These are phyloP conservation scores for Arachis hypogaea DNA, from an alignment of 306 rosid species.

Conservation along the genomic window DNA sequence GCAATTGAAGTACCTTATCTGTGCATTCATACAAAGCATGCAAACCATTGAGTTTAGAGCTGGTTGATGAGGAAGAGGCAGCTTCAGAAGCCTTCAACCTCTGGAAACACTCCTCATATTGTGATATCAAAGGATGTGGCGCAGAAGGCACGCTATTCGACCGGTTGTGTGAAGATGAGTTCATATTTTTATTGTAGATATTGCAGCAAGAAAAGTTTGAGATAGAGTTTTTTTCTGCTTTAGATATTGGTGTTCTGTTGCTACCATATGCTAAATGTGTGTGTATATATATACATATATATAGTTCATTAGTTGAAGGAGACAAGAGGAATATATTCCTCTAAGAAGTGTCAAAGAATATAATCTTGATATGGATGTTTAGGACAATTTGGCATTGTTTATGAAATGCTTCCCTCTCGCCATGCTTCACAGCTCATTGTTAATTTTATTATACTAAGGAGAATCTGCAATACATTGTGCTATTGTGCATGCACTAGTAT, in stretches of 20 bases:
- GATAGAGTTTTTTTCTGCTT: background rate
- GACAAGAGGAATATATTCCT: slow-evolving; percentile 44
- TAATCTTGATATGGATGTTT: slow-evolving; percentile 28
- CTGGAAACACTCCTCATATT: slow-evolving; percentile 32
- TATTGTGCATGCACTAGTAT: slow-evolving; percentile 8
- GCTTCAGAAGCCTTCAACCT: slow-evolving; percentile 35
- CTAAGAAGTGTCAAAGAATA: slow-evolving; percentile 35
- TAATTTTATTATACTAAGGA: slow-evolving; percentile 6
- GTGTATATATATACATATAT: slow-evolving; percentile 30
- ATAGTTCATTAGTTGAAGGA: slow-evolving; percentile 23
- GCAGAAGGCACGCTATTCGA: slow-evolving; percentile 38
- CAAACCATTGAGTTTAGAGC: slow-evolving; percentile 27
- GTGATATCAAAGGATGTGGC: slow-evolving; percentile 31
- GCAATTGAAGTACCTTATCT: slow-evolving; percentile 27
- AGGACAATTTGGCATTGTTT: slow-evolving; percentile 29
- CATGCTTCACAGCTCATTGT: slow-evolving; percentile 40
- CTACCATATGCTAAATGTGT: slow-evolving; percentile 26
- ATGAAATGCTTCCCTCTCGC: slow-evolving; percentile 33
- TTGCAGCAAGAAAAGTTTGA: slow-evolving; percentile 9
- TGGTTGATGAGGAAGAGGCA: slow-evolving; percentile 27
- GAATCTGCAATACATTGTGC: slow-evolving; percentile 31
- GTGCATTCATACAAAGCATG: slow-evolving; percentile 28
- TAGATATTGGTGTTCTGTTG: background rate
- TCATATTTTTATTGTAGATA: slow-evolving; percentile 32
- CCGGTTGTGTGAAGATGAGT: slow-evolving; percentile 21